phyloP scores from a whole-genome alignment of 768 basidiomycete species.

The Mycena maculata region DNA sequence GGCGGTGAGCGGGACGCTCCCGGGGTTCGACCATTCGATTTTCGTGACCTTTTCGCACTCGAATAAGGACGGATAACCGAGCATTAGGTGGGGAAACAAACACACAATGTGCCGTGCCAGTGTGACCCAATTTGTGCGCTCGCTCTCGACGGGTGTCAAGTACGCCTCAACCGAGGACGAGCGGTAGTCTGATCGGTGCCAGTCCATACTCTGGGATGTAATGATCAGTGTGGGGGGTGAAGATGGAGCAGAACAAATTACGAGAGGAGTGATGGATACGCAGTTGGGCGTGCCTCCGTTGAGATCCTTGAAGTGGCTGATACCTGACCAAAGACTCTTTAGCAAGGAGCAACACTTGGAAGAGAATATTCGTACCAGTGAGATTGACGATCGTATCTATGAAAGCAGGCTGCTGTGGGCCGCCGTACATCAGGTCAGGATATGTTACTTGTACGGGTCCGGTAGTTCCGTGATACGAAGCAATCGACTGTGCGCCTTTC shows the following conservation, averaged over 20 bases:
- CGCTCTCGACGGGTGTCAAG: constrained; percentile 61
- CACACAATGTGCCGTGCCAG: constrained; percentile 54
- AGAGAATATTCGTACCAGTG: constrained; percentile 44
- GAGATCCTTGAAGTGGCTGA: constrained; percentile 59
- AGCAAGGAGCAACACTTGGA: too few relatives aligned
- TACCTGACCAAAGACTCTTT: constrained; percentile 36
- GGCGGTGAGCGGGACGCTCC: constrained; percentile 51
- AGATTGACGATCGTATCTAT: constrained; percentile 57
- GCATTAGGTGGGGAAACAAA: background rate
- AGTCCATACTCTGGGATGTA: constrained; percentile 53
- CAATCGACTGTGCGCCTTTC: constrained; percentile 60
- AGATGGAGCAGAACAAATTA: constrained; percentile 36
- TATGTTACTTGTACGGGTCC: constrained; percentile 68
- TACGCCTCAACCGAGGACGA: constrained; percentile 68
- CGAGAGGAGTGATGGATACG: constrained; percentile 66
- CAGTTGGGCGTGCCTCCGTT: constrained; percentile 68
- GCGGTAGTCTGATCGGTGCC: constrained; percentile 61
- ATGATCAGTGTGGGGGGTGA: background rate
- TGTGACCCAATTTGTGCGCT: constrained; percentile 61
- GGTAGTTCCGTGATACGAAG: constrained; percentile 60
- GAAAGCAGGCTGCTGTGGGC: constrained; percentile 64
- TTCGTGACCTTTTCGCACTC: constrained; percentile 53
- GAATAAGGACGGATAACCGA: background rate
- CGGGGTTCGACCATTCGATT: constrained; percentile 51
- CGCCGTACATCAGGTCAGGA: constrained; percentile 66